Base-by-base conservation (phyloP, 192 early-diverging fungal genomes). In the Pecoramyces ruminantium region DNA sequence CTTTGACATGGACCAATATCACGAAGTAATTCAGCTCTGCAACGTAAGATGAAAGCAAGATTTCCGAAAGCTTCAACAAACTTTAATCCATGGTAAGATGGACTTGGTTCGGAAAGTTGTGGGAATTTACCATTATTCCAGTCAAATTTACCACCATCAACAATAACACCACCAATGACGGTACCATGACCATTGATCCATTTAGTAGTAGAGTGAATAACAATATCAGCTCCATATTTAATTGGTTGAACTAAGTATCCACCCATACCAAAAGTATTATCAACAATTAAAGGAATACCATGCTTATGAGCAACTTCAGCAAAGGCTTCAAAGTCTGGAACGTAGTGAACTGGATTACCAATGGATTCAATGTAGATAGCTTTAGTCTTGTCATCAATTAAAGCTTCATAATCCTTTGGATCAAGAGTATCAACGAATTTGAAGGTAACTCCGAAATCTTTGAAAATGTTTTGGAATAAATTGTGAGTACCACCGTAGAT, bases 231-330 rank as follows among this genome's bases (percentile, higher is more conserved):
- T 81, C 95, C 96, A 85, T 96, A 92, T 42, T 95, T 92, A 80
- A 98, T 92, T 13, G 96, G 96, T n/a, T 90, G 89, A 30, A 90
- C 85, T 51, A 94, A 83, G 38, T 85, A 85, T 21, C 93, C 94
- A 79, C 94, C 96, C 79, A 94, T 93, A 81, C 96, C 96, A 84
- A 97, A 98, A 0, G 96, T 98, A 88, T 98, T 98, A 88, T 98
- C 96, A 29, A 98, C 96, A 79, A 98, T 88, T 78, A 98, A 86
- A 58, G 96, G 96, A 51, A 98, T 87, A 28, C 95, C 95, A 78
- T 92, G 89, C 27, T 87, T 86, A 80, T 98, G 94, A 67, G 93
- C 93, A 29, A 94, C 87, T 51, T 93, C 89, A 29, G 96, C 92
- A 79, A 98, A 92, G 25, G 89, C 93, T 79, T 87, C 86, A 83